A percentile compares a stretch with the other conserved stretches of the same genome.
Evolutionary conservation across 2,329 filamentous ascomycete species (phyloP).

Genomic region (Xylaria sp.): DNA sequence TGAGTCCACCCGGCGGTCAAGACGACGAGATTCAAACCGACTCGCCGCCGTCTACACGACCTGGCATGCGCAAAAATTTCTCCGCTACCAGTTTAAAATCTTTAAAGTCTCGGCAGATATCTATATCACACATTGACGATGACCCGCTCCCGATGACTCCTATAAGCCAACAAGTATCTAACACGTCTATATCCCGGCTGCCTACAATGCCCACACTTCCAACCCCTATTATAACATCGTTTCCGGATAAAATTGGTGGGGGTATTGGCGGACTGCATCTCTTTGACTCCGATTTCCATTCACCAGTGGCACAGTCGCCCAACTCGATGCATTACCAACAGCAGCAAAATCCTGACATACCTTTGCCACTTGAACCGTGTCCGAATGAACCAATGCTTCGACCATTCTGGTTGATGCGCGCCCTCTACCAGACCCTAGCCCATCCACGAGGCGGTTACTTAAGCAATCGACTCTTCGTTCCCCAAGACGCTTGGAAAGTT

Average conservation of each 20-base stretch:
- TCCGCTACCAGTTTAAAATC: slow-evolving; percentile 77
- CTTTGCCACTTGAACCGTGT: slow-evolving; percentile 87
- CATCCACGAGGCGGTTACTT: slow-evolving; percentile 93
- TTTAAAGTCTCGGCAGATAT: slow-evolving; percentile 78
- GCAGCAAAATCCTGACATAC: slow-evolving; percentile 67
- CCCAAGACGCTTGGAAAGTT: slow-evolving; percentile 91
- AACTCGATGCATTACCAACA: slow-evolving; percentile 72
- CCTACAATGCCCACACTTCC: slow-evolving; percentile 71
- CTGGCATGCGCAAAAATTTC: slow-evolving; percentile 71
- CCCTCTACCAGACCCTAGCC: slow-evolving; percentile 88
- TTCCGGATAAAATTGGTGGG: slow-evolving; percentile 66
- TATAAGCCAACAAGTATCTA: slow-evolving; percentile 71
- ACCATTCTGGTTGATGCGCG: slow-evolving; percentile 98
- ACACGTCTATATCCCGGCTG: slow-evolving; percentile 58
- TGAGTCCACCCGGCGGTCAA: slow-evolving; percentile 50
- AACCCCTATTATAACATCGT: slow-evolving; percentile 72
- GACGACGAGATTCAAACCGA: slow-evolving; percentile 57
- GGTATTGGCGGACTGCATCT: slow-evolving; percentile 76
- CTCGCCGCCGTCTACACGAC: slow-evolving; percentile 63
- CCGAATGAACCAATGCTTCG: slow-evolving; percentile 89
- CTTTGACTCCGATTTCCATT: slow-evolving; percentile 85
- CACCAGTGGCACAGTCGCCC: slow-evolving; percentile 64
- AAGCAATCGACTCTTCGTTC: slow-evolving; percentile 90
- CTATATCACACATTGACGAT: slow-evolving; percentile 69
- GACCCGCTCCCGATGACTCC: slow-evolving; percentile 80